A percentile compares a stretch with the other conserved stretches of the same genome.
Conservation (phyloP, 352 stramenopile species). For the Globisporangium heterothallicum region DNA sequence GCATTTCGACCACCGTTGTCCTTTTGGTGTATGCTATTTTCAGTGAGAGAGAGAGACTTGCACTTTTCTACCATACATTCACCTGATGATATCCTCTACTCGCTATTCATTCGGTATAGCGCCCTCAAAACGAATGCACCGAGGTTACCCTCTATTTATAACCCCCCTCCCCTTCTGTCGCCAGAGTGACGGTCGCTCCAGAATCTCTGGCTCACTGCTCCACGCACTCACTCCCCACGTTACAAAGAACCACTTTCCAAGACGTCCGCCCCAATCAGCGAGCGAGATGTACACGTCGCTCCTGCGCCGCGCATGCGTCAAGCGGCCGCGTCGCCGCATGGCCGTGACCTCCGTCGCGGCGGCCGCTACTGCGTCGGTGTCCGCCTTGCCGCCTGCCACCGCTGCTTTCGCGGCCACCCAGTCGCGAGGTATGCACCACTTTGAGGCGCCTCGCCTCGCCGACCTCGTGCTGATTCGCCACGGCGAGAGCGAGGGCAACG, state of each 20-base stretch:
- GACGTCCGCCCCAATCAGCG: not conserved
- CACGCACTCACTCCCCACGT: constrained; percentile 3
- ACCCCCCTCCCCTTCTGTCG: too few species aligned
- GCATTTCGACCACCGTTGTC: too few species aligned
- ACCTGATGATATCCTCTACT: too few species aligned
- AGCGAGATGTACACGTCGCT: constrained; percentile 16
- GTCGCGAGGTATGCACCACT: constrained; percentile 16
- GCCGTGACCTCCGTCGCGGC: constrained; percentile 3
- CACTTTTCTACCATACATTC: too few species aligned
- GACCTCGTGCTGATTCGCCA: constrained; percentile 87
- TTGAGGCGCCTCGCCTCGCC: constrained; percentile 48
- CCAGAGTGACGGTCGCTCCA: constrained; percentile 4
- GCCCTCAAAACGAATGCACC: too few species aligned
- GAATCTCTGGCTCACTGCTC: constrained; percentile 6
- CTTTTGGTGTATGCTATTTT: too few species aligned
- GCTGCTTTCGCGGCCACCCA: not conserved
- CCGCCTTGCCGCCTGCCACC: not conserved
- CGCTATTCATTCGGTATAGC: too few species aligned
- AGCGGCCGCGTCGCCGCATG: constrained; percentile 4
- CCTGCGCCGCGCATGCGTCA: constrained; percentile 9
- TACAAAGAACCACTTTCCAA: not conserved
- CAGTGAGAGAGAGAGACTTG: too few species aligned
- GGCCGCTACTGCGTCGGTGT: not conserved
- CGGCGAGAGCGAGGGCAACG: constrained; percentile 86
- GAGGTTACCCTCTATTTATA: too few species aligned